Conservation (phyloP, 116 monocot genomes). For the Phalaenopsis hybrid region DNA sequence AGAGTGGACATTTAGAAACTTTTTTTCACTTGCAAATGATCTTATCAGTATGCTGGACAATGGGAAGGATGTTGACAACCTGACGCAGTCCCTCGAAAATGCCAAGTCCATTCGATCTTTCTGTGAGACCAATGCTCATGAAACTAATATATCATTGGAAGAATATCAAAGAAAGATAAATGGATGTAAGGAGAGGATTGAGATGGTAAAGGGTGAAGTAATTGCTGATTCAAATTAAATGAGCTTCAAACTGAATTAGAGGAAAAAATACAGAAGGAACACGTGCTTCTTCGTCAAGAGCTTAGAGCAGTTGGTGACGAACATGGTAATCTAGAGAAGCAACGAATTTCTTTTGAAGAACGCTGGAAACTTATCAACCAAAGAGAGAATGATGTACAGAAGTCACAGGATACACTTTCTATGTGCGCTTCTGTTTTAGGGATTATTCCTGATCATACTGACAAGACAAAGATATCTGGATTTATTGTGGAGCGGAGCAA, state of each 20-base stretch:
- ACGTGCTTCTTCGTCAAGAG: slow-evolving; percentile 31
- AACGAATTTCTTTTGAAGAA: slow-evolving; percentile 39
- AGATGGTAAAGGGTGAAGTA: slow-evolving; percentile 31
- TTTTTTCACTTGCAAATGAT: slow-evolving; percentile 44
- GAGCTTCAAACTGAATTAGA: slow-evolving; percentile 38
- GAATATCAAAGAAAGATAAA: slow-evolving; percentile 36
- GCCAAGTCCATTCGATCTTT: slow-evolving; percentile 23
- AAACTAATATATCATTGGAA: slow-evolving; percentile 28
- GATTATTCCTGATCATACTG: no score
- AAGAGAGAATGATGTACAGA: slow-evolving; percentile 36
- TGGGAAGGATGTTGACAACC: slow-evolving; percentile 39
- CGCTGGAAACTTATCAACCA: slow-evolving; percentile 24
- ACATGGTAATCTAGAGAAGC: slow-evolving; percentile 31
- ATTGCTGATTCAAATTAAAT: slow-evolving; percentile 30
- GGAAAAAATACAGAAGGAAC: slow-evolving; percentile 33
- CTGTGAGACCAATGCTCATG: slow-evolving; percentile 19
- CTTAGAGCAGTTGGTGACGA: slow-evolving; percentile 43
- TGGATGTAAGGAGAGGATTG: slow-evolving; percentile 34
- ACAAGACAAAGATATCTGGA: no score
- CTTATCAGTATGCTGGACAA: slow-evolving; percentile 26
- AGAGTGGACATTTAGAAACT: slow-evolving; percentile 31
- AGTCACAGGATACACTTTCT: slow-evolving; percentile 3
- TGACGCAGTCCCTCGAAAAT: slow-evolving; percentile 30
- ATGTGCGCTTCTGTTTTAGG: no score
- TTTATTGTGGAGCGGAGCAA: slow-evolving; percentile 27